phyloP scores from a whole-genome alignment of 2,329 filamentous ascomycete species.

The Xylariaceae sp. region DNA sequence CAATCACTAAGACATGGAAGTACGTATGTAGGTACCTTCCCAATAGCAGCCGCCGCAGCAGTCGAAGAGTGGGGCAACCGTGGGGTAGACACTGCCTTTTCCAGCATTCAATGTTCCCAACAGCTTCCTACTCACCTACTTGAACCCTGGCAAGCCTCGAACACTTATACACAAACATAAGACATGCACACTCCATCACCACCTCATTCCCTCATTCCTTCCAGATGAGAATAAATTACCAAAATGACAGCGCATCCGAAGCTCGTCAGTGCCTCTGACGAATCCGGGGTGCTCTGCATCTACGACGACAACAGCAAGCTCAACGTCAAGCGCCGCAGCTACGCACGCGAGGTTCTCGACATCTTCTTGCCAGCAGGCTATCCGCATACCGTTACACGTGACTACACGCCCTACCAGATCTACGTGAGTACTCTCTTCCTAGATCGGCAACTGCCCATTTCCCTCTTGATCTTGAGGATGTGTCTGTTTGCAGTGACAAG shows the following conservation, averaged over 20 bases:
- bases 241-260: conserved; percentile 24
- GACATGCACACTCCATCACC: neutral
- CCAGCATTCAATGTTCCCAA: too few species aligned
- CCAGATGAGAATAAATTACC: too few species aligned
- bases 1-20: too few species aligned
- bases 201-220: too few species aligned
- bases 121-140: too few species aligned
- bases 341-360: conserved; percentile 57
- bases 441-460: too few species aligned
- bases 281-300: conserved; percentile 35
- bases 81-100: too few species aligned
- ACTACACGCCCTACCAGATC: conserved; percentile 77
- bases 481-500: too few species aligned
- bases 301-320: conserved; percentile 62
- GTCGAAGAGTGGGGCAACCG: too few species aligned
- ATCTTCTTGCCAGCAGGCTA: conserved; percentile 89
- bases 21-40: too few species aligned
- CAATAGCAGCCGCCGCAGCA: too few species aligned
- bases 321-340: conserved; percentile 30
- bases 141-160: neutral
- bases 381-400: conserved; percentile 81
- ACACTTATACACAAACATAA: neutral
- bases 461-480: too few species aligned
- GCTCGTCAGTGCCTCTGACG: conserved; percentile 35
- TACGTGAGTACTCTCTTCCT: conserved; percentile 44